These are phyloP conservation scores for Rozella allomycis DNA, from an alignment of 371 early-diverging fungal genomes.

Conservation along the genomic window DNA sequence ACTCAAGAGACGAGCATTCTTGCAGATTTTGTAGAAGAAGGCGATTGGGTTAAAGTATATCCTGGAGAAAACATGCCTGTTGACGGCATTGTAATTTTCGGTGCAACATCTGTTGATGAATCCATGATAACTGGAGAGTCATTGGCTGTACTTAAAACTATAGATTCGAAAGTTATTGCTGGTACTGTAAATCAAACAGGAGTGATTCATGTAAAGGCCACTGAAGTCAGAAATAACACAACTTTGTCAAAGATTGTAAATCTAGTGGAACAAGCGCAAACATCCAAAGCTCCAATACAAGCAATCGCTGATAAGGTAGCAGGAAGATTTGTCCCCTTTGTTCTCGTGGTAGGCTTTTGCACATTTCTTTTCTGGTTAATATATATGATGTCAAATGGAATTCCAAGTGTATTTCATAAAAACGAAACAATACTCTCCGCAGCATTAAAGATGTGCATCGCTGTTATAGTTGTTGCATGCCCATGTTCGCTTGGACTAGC, in stretches of 20 bases:
- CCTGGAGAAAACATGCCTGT: slow-evolving; percentile 85
- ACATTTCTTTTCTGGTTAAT: slow-evolving; percentile 61
- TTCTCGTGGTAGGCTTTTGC: slow-evolving; percentile 39
- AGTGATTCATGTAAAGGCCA: slow-evolving; percentile 40
- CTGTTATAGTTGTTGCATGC: slow-evolving; percentile 87
- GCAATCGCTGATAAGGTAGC: slow-evolving; percentile 58
- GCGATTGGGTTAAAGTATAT: slow-evolving; percentile 58
- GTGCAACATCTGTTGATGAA: slow-evolving; percentile 76
- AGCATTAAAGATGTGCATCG: slow-evolving; percentile 66
- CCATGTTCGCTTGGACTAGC: slow-evolving; percentile 89
- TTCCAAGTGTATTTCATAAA: slow-evolving; percentile 29
- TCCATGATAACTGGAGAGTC: slow-evolving; percentile 95
- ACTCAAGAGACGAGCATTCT: slow-evolving; percentile 49
- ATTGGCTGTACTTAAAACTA: slow-evolving; percentile 54
- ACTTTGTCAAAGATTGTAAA: slow-evolving; percentile 63
- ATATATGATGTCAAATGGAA: neutral
- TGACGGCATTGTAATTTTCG: slow-evolving; percentile 70
- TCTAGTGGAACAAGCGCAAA: slow-evolving; percentile 70
- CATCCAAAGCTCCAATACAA: slow-evolving; percentile 65
- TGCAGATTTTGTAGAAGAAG: slow-evolving; percentile 57
- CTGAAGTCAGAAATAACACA: slow-evolving; percentile 57
- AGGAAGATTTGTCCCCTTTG: slow-evolving; percentile 68
- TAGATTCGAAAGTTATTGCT: slow-evolving; percentile 48
- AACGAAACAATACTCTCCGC: slow-evolving; percentile 50
- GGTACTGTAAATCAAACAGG: slow-evolving; percentile 58